Evolutionary conservation across 179 eudicot genomes (phyloP).

Genomic region (Camellia oleifera): DNA sequence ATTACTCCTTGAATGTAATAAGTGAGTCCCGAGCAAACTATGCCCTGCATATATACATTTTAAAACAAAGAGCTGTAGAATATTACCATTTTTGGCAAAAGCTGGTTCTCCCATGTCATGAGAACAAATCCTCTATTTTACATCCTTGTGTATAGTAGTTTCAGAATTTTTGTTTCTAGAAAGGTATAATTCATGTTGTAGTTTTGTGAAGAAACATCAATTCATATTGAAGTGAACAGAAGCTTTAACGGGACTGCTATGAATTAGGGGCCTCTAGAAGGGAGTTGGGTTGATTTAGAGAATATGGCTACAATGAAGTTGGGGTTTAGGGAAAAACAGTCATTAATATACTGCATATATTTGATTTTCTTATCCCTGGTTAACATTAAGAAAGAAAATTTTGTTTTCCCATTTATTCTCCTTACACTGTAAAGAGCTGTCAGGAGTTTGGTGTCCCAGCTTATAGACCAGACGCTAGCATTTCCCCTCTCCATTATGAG

Average conservation of each 20-base stretch:
- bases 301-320: not conserved
- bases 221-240: not conserved
- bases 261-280: not conserved
- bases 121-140: not conserved
- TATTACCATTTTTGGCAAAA: too few relatives aligned
- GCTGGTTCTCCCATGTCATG: not conserved
- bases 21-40: constrained; percentile 74
- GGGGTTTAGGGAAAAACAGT: not conserved
- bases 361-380: not conserved
- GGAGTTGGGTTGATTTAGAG: not conserved
- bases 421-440: constrained; percentile 75
- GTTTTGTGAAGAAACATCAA: not conserved
- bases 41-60: constrained; percentile 46
- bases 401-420: not conserved
- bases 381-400: not conserved
- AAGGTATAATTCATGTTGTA: not conserved
- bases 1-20: constrained; percentile 73
- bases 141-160: not conserved
- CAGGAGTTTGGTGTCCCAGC: constrained; percentile 53
- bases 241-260: not conserved
- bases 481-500: constrained; percentile 66
- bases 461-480: constrained; percentile 55
- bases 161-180: not conserved
- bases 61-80: not conserved
- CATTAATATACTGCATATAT: not conserved